Conservation (phyloP, 345 rosid species). For the Brassica carinata region DNA sequence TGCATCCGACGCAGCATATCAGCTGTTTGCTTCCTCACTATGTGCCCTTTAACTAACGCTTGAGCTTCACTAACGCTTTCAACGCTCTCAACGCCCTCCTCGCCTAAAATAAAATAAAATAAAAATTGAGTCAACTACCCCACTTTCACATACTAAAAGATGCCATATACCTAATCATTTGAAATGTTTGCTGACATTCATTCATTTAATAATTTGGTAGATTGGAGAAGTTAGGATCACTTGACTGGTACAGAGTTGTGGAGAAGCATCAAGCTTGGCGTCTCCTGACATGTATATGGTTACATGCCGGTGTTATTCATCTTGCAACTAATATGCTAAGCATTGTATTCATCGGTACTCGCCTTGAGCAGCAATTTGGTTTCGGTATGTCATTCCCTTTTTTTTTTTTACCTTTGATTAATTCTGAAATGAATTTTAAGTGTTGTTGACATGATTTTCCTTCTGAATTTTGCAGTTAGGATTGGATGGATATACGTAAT, state of each 20-base stretch:
- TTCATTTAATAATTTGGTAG: conserved; percentile 28
- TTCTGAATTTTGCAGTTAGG: conserved; percentile 53
- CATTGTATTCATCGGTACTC: conserved; percentile 79
- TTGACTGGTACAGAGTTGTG: conserved; percentile 67
- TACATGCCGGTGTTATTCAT: conserved; percentile 91
- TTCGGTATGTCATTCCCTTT: conserved; percentile 53
- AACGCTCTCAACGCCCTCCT: conserved; percentile 90
- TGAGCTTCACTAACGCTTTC: conserved; percentile 95
- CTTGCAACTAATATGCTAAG: conserved; percentile 78
- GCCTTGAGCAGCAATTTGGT: conserved; percentile 95
- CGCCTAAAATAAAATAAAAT: conserved; percentile 48
- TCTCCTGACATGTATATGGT: conserved; percentile 81
- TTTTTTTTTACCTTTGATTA: background rate
- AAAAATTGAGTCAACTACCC: background rate
- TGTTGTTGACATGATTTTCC: background rate
- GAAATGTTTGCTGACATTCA: background rate
- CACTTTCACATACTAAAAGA: background rate
- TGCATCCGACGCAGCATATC: conserved; percentile 89
- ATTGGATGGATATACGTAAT: conserved; percentile 66
- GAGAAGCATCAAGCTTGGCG: conserved; percentile 83
- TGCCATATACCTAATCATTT: no score
- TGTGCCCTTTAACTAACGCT: conserved; percentile 90
- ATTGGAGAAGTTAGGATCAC: conserved; percentile 81
- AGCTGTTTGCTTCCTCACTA: conserved; percentile 83
- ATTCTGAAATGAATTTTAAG: background rate